Conservation (phyloP, 2,329 filamentous ascomycete genomes). For the Lecanicillium sp. region DNA sequence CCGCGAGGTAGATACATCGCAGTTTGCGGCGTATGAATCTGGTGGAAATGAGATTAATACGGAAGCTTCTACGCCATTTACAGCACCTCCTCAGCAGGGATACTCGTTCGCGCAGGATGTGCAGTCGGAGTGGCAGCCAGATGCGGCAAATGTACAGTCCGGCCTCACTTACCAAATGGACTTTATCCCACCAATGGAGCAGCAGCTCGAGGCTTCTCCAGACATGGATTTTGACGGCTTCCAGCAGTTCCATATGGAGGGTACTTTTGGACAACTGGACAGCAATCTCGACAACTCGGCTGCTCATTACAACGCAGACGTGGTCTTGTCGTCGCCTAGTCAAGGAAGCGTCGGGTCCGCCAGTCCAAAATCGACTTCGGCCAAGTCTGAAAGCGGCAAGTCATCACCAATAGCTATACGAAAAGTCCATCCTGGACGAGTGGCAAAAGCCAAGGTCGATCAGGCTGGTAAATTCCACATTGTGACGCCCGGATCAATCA, state of each 20-base stretch:
- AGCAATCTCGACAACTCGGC: background rate
- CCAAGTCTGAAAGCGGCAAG: slow-evolving; percentile 20
- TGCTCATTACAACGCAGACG: no score
- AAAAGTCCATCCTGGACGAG: slow-evolving; percentile 33
- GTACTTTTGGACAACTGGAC: slow-evolving; percentile 3
- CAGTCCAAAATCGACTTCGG: slow-evolving; percentile 20
- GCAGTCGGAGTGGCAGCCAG: slow-evolving; percentile 18
- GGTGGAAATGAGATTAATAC: slow-evolving; percentile 1
- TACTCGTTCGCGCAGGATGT: slow-evolving; percentile 28
- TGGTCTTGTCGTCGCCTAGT: slow-evolving; percentile 21
- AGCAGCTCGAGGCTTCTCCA: slow-evolving; percentile 1
- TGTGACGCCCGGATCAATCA: slow-evolving; percentile 45
- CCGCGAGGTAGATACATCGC: slow-evolving; percentile 15
- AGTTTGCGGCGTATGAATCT: slow-evolving; percentile 21
- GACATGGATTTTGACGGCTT: background rate
- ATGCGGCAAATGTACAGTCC: slow-evolving; percentile 16
- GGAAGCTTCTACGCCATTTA: slow-evolving; percentile 13
- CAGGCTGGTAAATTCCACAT: slow-evolving; percentile 43
- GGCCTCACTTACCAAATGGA: slow-evolving; percentile 3
- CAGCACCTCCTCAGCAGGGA: slow-evolving; percentile 29
- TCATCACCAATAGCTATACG: slow-evolving; percentile 26
- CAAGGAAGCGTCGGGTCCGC: slow-evolving; percentile 19
- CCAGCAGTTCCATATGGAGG: slow-evolving; percentile 1
- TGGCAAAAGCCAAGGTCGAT: slow-evolving; percentile 36
- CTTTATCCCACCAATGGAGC: background rate